Base-by-base conservation (phyloP, 1,139 yeast species). In the Debaryomycetaceae sp. region DNA sequence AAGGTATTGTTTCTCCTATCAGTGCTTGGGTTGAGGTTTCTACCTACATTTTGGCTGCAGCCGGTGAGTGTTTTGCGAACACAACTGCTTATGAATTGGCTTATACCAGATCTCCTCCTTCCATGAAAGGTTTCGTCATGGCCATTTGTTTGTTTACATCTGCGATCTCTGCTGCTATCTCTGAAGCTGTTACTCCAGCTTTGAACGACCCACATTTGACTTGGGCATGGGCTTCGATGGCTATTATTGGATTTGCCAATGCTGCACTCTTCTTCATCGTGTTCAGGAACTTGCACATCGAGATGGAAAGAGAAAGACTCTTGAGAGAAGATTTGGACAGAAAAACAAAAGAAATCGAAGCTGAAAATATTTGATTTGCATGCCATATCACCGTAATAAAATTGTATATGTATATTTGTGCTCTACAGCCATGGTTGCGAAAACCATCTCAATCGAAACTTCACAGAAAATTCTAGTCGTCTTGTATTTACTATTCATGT, bases 81-180 rank as follows among this genome's bases (percentile, higher is more conserved):
- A 78, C 82, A 43, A 81, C 89, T 14, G 86, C 81, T 45, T 81
- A 83, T 56, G 89, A 83, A 62, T 71, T 83, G 55, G 89, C 90
- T 7, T 84, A 83, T 61, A 76, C 87, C 2, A 75, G 84, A 60
- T 77, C 89, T 31, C 88, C 90, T 41, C 80, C 76, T 11, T 69
- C 75, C 40, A 80, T 83, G 85, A 81, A 82, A 60, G 81, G 87
- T 43, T 72, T 84, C 51, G 85, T 83, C 42, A 76, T 82, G 80
- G 81, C 90, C 6, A 61, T 84, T 46, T 82, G 82, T 69, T 69
- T 84, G 51, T 72, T 81, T 54, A 80, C 78, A 43, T 74, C 75
- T 44, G 86, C 89, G 7, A 57, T 83, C 42, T 69, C 84, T 11
- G 81, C 85, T 37, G 85, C 85, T 14, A 58, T 81, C 40, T 72